These are phyloP conservation scores for Triangularia verruculosa DNA, from an alignment of 2,329 filamentous ascomycete genomes.

Conservation along the genomic window DNA sequence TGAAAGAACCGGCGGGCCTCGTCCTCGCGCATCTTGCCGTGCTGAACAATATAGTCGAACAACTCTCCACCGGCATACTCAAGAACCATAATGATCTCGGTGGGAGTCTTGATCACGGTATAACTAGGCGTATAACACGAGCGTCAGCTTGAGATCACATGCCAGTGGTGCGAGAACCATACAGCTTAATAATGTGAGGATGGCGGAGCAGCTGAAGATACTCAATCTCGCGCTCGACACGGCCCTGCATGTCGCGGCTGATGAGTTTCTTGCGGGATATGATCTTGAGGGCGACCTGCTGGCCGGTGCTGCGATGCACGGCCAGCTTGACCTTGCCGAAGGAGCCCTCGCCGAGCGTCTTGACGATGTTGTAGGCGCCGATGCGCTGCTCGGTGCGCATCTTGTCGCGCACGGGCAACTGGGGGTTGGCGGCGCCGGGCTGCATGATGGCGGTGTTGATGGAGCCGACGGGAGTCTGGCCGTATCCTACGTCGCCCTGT, in stretches of 20 bases:
- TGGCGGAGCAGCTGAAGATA: constrained; percentile 94
- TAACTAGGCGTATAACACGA: constrained; percentile 52
- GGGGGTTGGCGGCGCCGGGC: constrained; percentile 21
- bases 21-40: constrained; percentile 85
- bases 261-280: constrained; percentile 95
- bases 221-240: constrained; percentile 96
- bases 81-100: constrained; percentile 98
- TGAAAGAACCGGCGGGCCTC: constrained; percentile 98
- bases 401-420: constrained; percentile 37
- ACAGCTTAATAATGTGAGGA: constrained; percentile 99
- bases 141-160: constrained; percentile 26
- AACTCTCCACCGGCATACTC: constrained; percentile 96
- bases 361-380: constrained; percentile 86
- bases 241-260: constrained; percentile 94
- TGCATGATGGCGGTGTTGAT: constrained; percentile 37
- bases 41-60: constrained; percentile 96
- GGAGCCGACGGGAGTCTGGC: constrained; percentile 31
- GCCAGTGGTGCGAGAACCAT: neutral
- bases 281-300: constrained; percentile 97
- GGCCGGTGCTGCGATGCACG: constrained; percentile 84
- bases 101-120: constrained; percentile 91
- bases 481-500: constrained; percentile 25
- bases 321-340: constrained; percentile 99
- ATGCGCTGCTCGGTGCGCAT: constrained; percentile 75
- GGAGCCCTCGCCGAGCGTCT: constrained; percentile 90